phyloP scores from a whole-genome alignment of 768 basidiomycete species.

The Trametes sanguinea region DNA sequence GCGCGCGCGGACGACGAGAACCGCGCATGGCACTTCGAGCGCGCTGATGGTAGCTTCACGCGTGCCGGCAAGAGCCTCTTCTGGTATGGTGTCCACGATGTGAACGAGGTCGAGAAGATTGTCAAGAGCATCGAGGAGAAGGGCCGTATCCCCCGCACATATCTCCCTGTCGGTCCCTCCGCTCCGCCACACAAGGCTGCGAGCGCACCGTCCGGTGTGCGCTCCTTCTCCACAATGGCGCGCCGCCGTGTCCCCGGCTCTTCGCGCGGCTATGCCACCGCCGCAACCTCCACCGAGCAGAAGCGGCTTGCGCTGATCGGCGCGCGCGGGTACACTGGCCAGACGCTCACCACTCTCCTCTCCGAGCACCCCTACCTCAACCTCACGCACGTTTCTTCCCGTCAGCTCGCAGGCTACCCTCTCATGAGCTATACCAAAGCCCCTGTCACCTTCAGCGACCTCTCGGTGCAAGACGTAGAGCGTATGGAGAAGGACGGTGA shows the following conservation, averaged over 20 bases:
- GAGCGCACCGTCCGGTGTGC: constrained; percentile 42
- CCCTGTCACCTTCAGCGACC: constrained; percentile 73
- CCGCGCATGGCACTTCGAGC: constrained; percentile 97
- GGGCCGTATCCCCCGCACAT: constrained; percentile 83
- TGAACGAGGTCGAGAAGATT: constrained; percentile 86
- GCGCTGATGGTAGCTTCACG: constrained; percentile 96
- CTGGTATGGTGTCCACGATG: constrained; percentile 96
- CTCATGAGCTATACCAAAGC: constrained; percentile 82
- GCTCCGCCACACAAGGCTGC: constrained; percentile 54
- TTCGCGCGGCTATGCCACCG: constrained; percentile 80
- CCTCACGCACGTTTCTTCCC: constrained; percentile 94
- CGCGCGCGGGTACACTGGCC: constrained; percentile 94
- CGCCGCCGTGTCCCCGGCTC: constrained; percentile 48
- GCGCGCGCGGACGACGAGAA: constrained; percentile 95
- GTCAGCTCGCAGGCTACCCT: constrained; percentile 83
- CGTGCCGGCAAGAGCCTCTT: constrained; percentile 91
- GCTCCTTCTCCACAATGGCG: constrained; percentile 61
- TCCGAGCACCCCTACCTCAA: constrained; percentile 85
- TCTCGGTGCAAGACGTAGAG: constrained; percentile 77
- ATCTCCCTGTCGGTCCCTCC: constrained; percentile 83
- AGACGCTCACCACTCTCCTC: constrained; percentile 85
- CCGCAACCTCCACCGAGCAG: constrained; percentile 59
- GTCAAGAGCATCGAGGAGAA: constrained; percentile 73
- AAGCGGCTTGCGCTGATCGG: constrained; percentile 95
- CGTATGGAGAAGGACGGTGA: constrained; percentile 86